Evolutionary conservation across 441 rosid species (phyloP), one percentile per base, ranked within the genome.

Genomic region (Bruguiera hainesii): DNA sequence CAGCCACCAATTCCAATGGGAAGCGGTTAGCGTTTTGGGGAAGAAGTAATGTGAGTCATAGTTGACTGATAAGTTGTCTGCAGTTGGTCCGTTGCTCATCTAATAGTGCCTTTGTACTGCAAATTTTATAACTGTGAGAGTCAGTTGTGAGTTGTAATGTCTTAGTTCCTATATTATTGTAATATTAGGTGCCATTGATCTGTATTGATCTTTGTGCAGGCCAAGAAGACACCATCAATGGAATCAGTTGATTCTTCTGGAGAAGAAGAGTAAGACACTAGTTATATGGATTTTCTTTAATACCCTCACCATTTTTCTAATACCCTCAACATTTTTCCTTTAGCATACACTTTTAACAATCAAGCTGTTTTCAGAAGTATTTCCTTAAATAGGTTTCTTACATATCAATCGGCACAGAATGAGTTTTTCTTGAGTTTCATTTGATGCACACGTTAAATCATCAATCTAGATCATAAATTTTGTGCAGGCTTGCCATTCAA

Each of bases 231-330:
- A 66, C 85, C 89, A 1, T 91, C 97, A 49, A 71, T 84, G 82
- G 96, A 91, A 64, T 95, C 96, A 5, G 87, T 90, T 78, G 99
- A 88, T 84, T 95, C 91, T 79, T 91, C 97, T 53, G 96, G 98
- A 33, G 97, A 91, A 84, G 98, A 94, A 84, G 99, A 91, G 99
- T 95, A 86, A 87, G 99, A 70, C 73, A 58, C 62, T 72, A 56
- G 53, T 75, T 73, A 68, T 57, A 29, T 20, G 63, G 52, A 48
- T 61, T 60, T 13, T 46, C 46, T 46, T 78, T 56, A 56, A 30
- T 68, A 49, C 29, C 66, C 64, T 56, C 21, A 25, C 53, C 70
- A 58, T 64, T 5, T 73, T 18, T 68, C 3, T 56, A 56, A 30
- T 68, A 49, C 29, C 66, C 64, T 56, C 26, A 25, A 58, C 70